Percentiles rank a stretch among this genome's conserved stretches.
These are phyloP conservation scores for Suillus subluteus DNA, from an alignment of 768 basidiomycete species.

Conservation along the genomic window DNA sequence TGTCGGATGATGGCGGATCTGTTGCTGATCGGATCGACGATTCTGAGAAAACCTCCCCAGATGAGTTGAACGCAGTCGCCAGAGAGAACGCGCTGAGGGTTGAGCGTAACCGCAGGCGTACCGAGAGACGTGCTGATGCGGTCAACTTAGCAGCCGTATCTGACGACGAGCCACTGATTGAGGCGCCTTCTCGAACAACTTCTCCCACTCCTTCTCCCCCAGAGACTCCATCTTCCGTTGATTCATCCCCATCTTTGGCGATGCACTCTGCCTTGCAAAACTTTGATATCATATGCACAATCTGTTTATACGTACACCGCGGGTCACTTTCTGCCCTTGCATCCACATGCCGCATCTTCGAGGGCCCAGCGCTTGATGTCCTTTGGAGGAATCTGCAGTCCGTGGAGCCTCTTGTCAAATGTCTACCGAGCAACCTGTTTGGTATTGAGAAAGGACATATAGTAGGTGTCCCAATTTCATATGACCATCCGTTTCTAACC, in stretches of 20 bases:
- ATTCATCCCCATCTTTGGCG: neutral
- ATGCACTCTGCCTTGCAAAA: neutral
- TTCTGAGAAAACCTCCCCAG: neutral
- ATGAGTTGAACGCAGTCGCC: neutral
- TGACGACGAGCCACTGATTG: neutral
- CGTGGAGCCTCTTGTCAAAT: conserved; percentile 9
- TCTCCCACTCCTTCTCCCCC: neutral
- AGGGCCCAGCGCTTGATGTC: conserved; percentile 8
- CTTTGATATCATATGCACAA: neutral
- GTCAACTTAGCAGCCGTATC: neutral
- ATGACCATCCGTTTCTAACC: neutral
- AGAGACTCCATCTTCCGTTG: neutral
- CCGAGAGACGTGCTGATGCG: neutral
- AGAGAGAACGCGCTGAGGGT: neutral
- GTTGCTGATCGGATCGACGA: neutral
- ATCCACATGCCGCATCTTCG: conserved; percentile 5
- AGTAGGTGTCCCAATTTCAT: neutral
- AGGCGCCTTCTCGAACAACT: neutral
- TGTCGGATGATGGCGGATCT: neutral
- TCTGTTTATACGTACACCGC: neutral
- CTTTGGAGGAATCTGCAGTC: conserved; percentile 7
- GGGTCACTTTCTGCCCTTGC: conserved; percentile 3
- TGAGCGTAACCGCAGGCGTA: neutral
- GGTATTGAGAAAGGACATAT: neutral
- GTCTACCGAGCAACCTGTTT: conserved; percentile 14